These are phyloP conservation scores for Haplosporangium sp. DNA, from an alignment of 371 early-diverging fungal genomes.

Conservation along the genomic window DNA sequence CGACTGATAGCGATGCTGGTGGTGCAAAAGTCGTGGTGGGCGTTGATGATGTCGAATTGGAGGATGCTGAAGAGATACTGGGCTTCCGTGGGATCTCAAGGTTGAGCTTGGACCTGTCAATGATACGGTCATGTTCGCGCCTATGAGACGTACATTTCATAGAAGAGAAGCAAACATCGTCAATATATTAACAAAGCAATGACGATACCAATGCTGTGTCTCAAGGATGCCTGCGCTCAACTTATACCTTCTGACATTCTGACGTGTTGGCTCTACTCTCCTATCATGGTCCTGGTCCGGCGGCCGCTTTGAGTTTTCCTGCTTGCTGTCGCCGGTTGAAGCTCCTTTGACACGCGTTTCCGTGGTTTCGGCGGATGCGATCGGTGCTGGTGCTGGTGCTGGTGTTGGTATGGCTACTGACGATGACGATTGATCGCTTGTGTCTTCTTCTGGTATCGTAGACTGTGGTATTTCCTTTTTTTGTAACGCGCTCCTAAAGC, in stretches of 20 bases:
- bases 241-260: constrained; percentile 22
- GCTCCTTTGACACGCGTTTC: not conserved
- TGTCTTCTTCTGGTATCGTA: not conserved
- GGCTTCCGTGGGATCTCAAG: constrained; percentile 51
- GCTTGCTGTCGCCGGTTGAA: not conserved
- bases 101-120: constrained; percentile 50
- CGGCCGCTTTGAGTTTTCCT: not conserved
- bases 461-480: constrained; percentile 12
- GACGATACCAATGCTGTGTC: not conserved
- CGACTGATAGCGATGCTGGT: constrained; percentile 2
- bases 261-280: constrained; percentile 18
- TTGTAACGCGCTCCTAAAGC: constrained; percentile 27
- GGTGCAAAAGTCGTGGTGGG: constrained; percentile 27
- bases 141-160: not conserved
- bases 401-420: not conserved
- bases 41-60: constrained; percentile 36
- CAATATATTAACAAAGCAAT: not conserved
- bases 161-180: not conserved
- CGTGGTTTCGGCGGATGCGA: not conserved
- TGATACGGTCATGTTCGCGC: constrained; percentile 39
- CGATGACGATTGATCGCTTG: not conserved
- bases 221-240: not conserved
- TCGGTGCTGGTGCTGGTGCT: not conserved
- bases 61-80: constrained; percentile 26
- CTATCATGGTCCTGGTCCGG: constrained; percentile 26